A percentile compares a stretch with the other conserved stretches of the same genome.
Evolutionary conservation across 176 grass and related monocot genomes (phyloP).

Genomic region (Cocos nucifera): DNA sequence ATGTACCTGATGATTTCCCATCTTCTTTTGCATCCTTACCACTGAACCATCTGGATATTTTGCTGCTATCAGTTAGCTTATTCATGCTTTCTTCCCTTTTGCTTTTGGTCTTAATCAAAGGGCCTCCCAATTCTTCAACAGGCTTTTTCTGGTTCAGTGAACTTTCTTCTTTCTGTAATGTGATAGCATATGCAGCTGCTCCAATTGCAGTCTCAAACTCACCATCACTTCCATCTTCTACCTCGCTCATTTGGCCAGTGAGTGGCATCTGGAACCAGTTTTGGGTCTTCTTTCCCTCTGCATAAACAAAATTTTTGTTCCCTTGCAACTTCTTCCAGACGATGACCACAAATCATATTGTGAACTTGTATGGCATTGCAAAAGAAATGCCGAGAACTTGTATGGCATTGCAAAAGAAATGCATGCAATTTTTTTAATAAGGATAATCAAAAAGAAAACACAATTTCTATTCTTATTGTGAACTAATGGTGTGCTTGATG

Average conservation of each 20-base stretch:
- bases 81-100: slow-evolving; percentile 37
- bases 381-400: too few species aligned
- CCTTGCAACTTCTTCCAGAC: neutral
- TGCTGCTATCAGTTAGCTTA: slow-evolving; percentile 33
- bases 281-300: neutral
- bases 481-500: too few species aligned
- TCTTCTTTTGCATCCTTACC: slow-evolving; percentile 44
- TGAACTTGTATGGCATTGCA: too few species aligned
- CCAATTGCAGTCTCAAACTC: slow-evolving; percentile 44
- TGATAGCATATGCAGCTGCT: slow-evolving; percentile 58
- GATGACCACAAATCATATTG: neutral
- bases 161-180: slow-evolving; percentile 42
- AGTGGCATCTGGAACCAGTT: slow-evolving; percentile 20
- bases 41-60: slow-evolving; percentile 66
- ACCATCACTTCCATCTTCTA: slow-evolving; percentile 20
- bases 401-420: too few species aligned
- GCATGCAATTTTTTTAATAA: too few species aligned
- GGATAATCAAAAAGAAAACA: too few species aligned
- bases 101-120: neutral
- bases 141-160: slow-evolving; percentile 28
- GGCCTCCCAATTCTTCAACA: neutral
- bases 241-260: slow-evolving; percentile 29
- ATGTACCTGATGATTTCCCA: slow-evolving; percentile 41
- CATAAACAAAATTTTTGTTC: neutral
- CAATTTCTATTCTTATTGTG: too few species aligned